Conservation (phyloP, 164 flowering plant species). For the Cinnamomum micranthum region DNA sequence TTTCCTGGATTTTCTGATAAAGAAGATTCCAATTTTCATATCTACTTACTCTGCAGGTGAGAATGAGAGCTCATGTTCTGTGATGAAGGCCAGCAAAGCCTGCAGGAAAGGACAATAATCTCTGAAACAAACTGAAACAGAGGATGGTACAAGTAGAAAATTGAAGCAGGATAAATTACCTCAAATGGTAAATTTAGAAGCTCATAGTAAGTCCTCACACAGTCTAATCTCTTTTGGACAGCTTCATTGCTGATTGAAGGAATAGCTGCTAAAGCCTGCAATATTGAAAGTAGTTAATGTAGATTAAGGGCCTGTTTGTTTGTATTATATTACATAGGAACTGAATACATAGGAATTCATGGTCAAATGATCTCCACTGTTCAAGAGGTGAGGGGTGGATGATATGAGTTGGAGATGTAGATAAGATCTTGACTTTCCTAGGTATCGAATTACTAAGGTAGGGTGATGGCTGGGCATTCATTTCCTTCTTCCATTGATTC, state of each 20-base stretch:
- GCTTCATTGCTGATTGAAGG: conserved; percentile 85
- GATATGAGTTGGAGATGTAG: too few species aligned
- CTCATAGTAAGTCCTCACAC: conserved; percentile 86
- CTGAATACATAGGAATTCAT: too few species aligned
- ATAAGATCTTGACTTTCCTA: too few species aligned
- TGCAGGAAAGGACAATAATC: conserved; percentile 25
- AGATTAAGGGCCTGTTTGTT: not conserved
- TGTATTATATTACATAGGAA: not conserved
- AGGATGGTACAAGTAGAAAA: not conserved
- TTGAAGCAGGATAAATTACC: conserved; percentile 33
- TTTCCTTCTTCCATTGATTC: too few species aligned
- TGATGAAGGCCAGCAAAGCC: conserved; percentile 91
- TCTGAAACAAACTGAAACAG: not conserved
- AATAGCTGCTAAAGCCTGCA: conserved; percentile 91
- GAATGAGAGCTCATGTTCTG: conserved; percentile 77
- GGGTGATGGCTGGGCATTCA: too few species aligned
- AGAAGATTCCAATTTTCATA: not conserved
- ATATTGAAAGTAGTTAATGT: not conserved
- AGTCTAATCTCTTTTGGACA: conserved; percentile 87
- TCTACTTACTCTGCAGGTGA: conserved; percentile 74
- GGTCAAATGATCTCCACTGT: too few species aligned
- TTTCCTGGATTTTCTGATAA: not conserved
- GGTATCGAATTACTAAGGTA: too few species aligned
- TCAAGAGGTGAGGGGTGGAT: too few species aligned
- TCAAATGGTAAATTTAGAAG: conserved; percentile 94